Conservation (phyloP, 768 basidiomycete species). For the Serpula lacrymans region DNA sequence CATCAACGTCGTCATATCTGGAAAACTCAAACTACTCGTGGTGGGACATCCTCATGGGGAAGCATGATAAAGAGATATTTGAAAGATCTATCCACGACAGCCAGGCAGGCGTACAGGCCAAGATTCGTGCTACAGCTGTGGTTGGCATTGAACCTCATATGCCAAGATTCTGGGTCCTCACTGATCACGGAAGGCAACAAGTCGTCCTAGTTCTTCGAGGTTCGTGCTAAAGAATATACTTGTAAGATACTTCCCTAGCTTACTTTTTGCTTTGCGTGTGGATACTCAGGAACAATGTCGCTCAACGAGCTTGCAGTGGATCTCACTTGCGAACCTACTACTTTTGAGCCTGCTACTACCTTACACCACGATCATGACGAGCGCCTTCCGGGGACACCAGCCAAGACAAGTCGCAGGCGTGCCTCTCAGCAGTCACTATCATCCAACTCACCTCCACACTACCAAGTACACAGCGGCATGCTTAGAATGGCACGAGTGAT, state of each 20-base stretch:
- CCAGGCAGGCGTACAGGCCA: conserved; percentile 25
- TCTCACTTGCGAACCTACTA: conserved; percentile 73
- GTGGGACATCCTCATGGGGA: conserved; percentile 81
- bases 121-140: conserved; percentile 55
- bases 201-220: conserved; percentile 75
- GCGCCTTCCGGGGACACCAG: conserved; percentile 32
- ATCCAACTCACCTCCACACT: conserved; percentile 28
- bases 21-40: conserved; percentile 54
- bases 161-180: conserved; percentile 85
- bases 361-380: conserved; percentile 25
- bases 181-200: conserved; percentile 70
- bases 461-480: conserved; percentile 81
- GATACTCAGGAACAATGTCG: conserved; percentile 68
- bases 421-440: conserved; percentile 18
- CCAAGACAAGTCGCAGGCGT: conserved; percentile 19
- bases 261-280: background rate
- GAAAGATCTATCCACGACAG: conserved; percentile 48
- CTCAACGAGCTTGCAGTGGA: conserved; percentile 86
- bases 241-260: background rate
- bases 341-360: conserved; percentile 53
- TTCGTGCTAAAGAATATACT: too few relatives aligned
- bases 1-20: conserved; percentile 15
- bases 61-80: conserved; percentile 82
- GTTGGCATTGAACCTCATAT: conserved; percentile 66
- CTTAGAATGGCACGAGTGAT: conserved; percentile 74